Evolutionary conservation across 306 rosid genomes (phyloP).

Genomic region (Vachellia pachyceras): DNA sequence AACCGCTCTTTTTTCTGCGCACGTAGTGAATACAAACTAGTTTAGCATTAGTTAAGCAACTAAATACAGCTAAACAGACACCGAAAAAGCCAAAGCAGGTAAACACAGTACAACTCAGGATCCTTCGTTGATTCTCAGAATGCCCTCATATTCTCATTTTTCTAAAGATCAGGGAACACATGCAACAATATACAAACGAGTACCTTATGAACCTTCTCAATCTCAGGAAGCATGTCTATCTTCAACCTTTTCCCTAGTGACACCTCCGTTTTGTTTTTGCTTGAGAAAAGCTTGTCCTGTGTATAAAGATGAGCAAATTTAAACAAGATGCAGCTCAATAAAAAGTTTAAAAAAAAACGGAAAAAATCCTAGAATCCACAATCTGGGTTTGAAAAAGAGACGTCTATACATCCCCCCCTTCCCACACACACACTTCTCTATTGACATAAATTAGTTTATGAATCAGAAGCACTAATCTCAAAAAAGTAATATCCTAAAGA

Average conservation of each 20-base stretch:
- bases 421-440: background rate
- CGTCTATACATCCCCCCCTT: background rate
- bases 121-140: background rate
- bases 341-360: background rate
- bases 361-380: conserved; percentile 8
- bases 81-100: conserved; percentile 8
- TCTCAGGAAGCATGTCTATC: conserved; percentile 92
- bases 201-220: conserved; percentile 96
- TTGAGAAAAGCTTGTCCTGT: conserved; percentile 87
- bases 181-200: background rate
- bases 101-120: background rate
- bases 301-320: conserved; percentile 40
- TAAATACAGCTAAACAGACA: conserved; percentile 16
- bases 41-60: conserved; percentile 20
- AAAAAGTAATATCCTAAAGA: background rate
- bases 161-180: conserved; percentile 21
- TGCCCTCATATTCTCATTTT: conserved; percentile 14
- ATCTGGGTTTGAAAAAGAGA: background rate
- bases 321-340: conserved; percentile 39
- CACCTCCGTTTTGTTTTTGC: conserved; percentile 80
- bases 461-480: background rate
- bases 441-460: background rate
- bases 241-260: conserved; percentile 88
- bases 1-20: conserved; percentile 84
- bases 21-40: conserved; percentile 36